Evolutionary conservation across 2,329 filamentous ascomycete genomes (phyloP).

Genomic region (Elsinoe necatrix): DNA sequence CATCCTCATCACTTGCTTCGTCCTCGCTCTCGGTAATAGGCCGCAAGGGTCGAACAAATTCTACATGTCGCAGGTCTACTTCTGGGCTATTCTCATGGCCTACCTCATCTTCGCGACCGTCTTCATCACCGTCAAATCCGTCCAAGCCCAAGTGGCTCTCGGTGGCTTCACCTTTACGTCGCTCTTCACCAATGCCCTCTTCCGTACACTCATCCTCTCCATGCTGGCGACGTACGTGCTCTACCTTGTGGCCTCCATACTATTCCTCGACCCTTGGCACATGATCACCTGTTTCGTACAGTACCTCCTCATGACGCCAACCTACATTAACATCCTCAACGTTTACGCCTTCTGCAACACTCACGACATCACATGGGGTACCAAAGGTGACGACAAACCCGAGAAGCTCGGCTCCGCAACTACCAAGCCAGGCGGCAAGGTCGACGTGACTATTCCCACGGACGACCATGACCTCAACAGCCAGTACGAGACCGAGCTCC

Average conservation of each 20-base stretch:
- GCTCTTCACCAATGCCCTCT: slow-evolving; percentile 78
- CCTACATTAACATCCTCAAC: slow-evolving; percentile 97
- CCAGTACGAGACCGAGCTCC: slow-evolving; percentile 81
- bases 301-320: slow-evolving; percentile 90
- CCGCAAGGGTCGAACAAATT: slow-evolving; percentile 88
- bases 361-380: slow-evolving; percentile 96
- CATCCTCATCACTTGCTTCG: slow-evolving; percentile 87
- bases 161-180: slow-evolving; percentile 59
- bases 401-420: slow-evolving; percentile 83
- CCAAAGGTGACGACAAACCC: slow-evolving; percentile 93
- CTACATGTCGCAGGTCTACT: slow-evolving; percentile 96
- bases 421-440: slow-evolving; percentile 89
- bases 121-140: slow-evolving; percentile 83
- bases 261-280: slow-evolving; percentile 98
- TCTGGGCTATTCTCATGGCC: slow-evolving; percentile 93
- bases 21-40: slow-evolving; percentile 86
- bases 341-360: slow-evolving; percentile 99
- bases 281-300: slow-evolving; percentile 93
- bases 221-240: slow-evolving; percentile 86
- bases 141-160: slow-evolving; percentile 60
- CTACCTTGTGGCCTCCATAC: slow-evolving; percentile 80
- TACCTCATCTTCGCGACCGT: slow-evolving; percentile 93
- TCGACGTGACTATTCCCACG: slow-evolving; percentile 74
- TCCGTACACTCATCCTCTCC: slow-evolving; percentile 89
- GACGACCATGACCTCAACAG: slow-evolving; percentile 93